Percentiles rank a stretch among this genome's conserved stretches.
Conservation (phyloP, 2,329 filamentous ascomycete species). For the Juglanconis oblonga region DNA sequence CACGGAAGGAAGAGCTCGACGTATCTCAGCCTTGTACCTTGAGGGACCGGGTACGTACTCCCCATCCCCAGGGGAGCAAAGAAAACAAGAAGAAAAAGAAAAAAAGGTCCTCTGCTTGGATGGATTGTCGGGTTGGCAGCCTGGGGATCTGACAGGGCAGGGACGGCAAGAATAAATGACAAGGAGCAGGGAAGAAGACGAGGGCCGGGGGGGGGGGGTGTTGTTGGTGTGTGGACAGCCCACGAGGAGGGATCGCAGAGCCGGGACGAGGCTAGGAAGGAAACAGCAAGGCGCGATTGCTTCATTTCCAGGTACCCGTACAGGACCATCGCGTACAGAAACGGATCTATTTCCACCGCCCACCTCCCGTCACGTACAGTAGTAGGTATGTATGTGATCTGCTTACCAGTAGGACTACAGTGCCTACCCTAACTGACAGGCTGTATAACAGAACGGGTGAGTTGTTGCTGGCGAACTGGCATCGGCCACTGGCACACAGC, state of each 20-base stretch:
- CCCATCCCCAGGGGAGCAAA: too few relatives aligned
- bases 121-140: neutral
- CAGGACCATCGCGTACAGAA: too few relatives aligned
- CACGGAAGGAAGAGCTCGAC: conserved; percentile 13
- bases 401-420: too few relatives aligned
- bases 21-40: conserved; percentile 17
- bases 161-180: conserved; percentile 8
- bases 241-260: conserved; percentile 3
- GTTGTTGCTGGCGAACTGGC: too few relatives aligned
- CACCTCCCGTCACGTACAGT: too few relatives aligned
- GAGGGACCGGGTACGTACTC: too few relatives aligned
- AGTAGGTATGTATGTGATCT: too few relatives aligned
- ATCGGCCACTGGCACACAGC: too few relatives aligned
- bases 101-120: neutral
- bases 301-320: neutral
- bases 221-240: neutral
- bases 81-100: conserved; percentile 9
- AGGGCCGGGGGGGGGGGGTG: neutral
- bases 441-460: too few relatives aligned
- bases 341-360: neutral
- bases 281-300: neutral
- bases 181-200: neutral
- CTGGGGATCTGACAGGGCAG: neutral
- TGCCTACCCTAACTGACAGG: too few relatives aligned
- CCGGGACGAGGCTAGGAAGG: neutral